A percentile compares a stretch with the other conserved stretches of the same genome.
Conservation (phyloP, 2,329 filamentous ascomycete genomes). For the Camillea tinctor region DNA sequence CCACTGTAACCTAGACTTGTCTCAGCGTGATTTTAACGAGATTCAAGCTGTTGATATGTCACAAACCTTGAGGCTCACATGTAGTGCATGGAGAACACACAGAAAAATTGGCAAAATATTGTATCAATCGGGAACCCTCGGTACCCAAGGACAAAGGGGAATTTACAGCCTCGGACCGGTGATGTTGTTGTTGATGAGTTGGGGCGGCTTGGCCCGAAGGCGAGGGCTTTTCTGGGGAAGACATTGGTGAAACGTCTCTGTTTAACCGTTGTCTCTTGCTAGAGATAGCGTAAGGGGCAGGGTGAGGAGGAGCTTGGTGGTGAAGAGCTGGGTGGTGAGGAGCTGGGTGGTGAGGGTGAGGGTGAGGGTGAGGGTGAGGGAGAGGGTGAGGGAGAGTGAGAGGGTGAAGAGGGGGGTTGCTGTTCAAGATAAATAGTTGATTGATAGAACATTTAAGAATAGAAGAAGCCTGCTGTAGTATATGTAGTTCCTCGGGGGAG, state of each 20-base stretch:
- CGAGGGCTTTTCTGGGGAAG: slow-evolving; percentile 25
- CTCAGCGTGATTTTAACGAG: slow-evolving; percentile 22
- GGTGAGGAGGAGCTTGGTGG: not conserved
- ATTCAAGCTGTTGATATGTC: slow-evolving; percentile 9
- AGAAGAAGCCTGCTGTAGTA: slow-evolving; percentile 35
- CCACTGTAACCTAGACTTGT: slow-evolving; percentile 26
- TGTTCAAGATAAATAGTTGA: slow-evolving; percentile 32
- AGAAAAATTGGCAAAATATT: slow-evolving; percentile 34
- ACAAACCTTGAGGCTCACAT: slow-evolving; percentile 37
- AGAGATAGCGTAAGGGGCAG: slow-evolving; percentile 18
- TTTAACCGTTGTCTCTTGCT: slow-evolving; percentile 28
- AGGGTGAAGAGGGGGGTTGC: slow-evolving; percentile 28
- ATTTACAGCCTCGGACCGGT: slow-evolving; percentile 7
- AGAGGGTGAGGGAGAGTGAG: not conserved
- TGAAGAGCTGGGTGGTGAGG: not conserved
- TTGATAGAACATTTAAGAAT: slow-evolving; percentile 32
- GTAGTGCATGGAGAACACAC: slow-evolving; percentile 37
- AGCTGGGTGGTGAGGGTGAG: slow-evolving; percentile 9
- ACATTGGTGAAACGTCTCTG: slow-evolving; percentile 26
- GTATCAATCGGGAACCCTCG: slow-evolving; percentile 31
- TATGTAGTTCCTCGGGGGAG: slow-evolving; percentile 31
- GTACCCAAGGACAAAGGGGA: slow-evolving; percentile 23
- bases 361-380: slow-evolving; percentile 14
- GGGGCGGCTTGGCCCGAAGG: slow-evolving; percentile 18
- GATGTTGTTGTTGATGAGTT: slow-evolving; percentile 17